phyloP scores from a whole-genome alignment of 2,329 filamentous ascomycete species.

The Beauveria asiatica region DNA sequence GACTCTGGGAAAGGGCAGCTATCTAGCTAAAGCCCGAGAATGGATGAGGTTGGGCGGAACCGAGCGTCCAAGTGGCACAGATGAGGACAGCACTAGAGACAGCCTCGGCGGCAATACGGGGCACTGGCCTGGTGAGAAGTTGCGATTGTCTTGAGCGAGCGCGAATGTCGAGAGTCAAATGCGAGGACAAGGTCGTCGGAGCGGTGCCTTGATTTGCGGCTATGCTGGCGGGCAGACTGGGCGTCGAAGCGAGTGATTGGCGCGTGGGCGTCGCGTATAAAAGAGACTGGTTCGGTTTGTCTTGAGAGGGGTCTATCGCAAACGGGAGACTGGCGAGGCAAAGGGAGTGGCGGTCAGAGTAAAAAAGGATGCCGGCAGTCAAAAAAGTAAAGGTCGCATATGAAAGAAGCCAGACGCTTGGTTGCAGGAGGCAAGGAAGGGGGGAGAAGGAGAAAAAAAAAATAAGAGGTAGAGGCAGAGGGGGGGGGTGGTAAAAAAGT shows the following conservation, averaged over 20 bases:
- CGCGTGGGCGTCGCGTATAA: conserved; percentile 4
- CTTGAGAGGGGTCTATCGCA: neutral
- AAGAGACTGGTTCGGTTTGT: neutral
- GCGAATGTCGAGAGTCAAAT: neutral
- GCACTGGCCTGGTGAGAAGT: neutral
- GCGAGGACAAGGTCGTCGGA: neutral
- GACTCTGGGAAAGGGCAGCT: neutral
- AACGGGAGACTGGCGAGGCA: neutral
- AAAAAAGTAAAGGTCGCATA: neutral
- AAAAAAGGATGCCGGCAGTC: neutral
- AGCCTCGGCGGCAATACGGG: neutral
- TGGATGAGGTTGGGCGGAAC: neutral
- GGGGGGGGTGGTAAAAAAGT: conserved; percentile 2
- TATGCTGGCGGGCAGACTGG: neutral
- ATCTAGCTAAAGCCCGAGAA: neutral
- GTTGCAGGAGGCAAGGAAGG: neutral
- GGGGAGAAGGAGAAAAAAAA: neutral
- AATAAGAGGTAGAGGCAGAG: neutral
- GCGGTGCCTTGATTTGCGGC: neutral
- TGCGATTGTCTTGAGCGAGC: neutral
- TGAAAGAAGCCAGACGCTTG: conserved; percentile 5
- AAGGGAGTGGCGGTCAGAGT: neutral
- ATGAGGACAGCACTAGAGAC: neutral
- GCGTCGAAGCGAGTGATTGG: neutral
- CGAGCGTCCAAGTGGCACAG: neutral